These are phyloP conservation scores for Paraphoma sp. DNA, from an alignment of 2,329 filamentous ascomycete genomes.

Conservation along the genomic window DNA sequence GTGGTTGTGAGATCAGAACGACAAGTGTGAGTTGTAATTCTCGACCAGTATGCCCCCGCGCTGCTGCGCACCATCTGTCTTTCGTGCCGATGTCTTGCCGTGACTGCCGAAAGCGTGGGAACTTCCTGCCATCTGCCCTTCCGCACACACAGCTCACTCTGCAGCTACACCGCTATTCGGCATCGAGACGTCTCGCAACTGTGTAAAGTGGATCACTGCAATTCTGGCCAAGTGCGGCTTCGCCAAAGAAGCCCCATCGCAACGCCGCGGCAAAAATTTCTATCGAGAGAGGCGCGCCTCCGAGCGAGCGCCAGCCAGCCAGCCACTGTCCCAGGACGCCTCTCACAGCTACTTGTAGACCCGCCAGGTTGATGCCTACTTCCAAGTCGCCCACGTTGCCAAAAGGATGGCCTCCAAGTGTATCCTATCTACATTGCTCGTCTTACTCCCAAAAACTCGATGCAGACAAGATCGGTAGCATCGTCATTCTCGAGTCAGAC, in stretches of 20 bases:
- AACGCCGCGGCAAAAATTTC: not conserved
- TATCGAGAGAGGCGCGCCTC: not conserved
- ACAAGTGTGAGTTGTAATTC: no score
- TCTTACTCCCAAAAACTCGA: constrained; percentile 41
- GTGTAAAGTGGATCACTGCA: constrained; percentile 6
- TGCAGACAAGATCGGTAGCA: constrained; percentile 24
- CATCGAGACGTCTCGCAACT: not conserved
- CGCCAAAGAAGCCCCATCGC: not conserved
- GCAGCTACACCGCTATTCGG: not conserved
- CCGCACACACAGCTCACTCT: not conserved
- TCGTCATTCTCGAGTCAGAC: constrained; percentile 28
- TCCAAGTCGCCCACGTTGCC: constrained; percentile 20
- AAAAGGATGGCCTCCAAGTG: constrained; percentile 38
- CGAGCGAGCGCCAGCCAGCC: not conserved
- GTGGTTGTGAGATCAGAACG: no score
- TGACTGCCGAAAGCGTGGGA: not conserved
- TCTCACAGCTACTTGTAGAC: not conserved
- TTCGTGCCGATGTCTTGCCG: no score
- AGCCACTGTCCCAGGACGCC: not conserved
- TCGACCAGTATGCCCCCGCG: no score
- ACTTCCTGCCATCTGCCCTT: not conserved
- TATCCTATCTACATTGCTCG: constrained; percentile 36
- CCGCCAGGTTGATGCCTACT: not conserved
- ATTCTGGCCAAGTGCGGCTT: not conserved
- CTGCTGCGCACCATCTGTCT: no score